Conservation (phyloP, 148 eudicot species). For the Rhododendron griersonianum region DNA sequence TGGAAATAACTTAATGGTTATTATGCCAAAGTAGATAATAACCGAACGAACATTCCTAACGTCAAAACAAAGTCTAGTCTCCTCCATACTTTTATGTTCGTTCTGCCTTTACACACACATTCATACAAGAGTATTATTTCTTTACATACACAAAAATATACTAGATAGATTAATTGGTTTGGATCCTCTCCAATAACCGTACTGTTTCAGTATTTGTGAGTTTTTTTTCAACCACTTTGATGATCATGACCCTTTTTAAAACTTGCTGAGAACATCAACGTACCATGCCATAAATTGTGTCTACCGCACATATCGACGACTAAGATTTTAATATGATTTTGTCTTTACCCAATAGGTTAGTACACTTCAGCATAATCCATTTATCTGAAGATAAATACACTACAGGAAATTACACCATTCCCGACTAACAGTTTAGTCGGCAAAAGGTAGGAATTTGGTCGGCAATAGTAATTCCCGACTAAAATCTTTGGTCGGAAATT, state of each 20-base stretch:
- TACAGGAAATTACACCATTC: no score
- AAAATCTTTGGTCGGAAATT: no score
- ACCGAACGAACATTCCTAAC: constrained; percentile 25
- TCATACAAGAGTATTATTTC: no score
- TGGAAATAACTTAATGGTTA: constrained; percentile 11
- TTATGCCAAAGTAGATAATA: background rate
- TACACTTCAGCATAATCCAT: no score
- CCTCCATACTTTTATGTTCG: background rate
- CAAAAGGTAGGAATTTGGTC: no score
- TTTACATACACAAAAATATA: background rate
- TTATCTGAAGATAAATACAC: no score
- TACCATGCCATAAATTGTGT: background rate
- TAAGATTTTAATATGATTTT: no score
- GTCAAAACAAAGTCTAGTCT: constrained; percentile 29
- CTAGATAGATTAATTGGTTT: background rate
- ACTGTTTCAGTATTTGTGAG: background rate
- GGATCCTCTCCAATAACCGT: background rate
- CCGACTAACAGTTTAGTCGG: no score
- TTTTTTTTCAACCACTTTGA: background rate
- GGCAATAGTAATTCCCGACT: no score
- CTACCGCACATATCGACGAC: background rate
- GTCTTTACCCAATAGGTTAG: no score
- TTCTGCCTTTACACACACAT: background rate
- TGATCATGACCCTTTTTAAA: background rate
- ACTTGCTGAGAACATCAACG: no score